Percentiles rank a stretch among this genome's conserved stretches.
Conservation (phyloP, 805 yeast genomes). For the Kazachstania taianensis region DNA sequence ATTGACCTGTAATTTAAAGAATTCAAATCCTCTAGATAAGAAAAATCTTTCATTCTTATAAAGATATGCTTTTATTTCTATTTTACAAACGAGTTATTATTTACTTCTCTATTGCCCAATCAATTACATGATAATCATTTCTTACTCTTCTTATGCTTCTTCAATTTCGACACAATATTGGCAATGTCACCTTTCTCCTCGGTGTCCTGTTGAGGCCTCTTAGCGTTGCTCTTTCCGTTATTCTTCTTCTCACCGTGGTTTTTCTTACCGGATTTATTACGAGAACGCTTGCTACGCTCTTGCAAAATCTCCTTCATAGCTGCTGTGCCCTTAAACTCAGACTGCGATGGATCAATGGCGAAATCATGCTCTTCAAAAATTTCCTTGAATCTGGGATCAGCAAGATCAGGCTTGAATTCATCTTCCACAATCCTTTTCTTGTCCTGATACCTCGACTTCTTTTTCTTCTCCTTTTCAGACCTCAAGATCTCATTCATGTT, state of each 20-base stretch:
- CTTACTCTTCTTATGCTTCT: conserved; percentile 1
- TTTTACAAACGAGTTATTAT: too few relatives aligned
- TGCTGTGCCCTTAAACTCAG: conserved; percentile 80
- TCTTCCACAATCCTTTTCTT: conserved; percentile 44
- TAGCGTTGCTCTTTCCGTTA: too few relatives aligned
- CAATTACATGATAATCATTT: too few relatives aligned
- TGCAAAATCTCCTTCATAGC: conserved; percentile 77
- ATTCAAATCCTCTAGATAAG: too few relatives aligned
- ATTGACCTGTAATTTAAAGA: too few relatives aligned
- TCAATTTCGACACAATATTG: conserved; percentile 5
- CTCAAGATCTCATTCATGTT: conserved; percentile 67
- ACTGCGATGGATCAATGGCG: conserved; percentile 88
- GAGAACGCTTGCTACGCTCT: conserved; percentile 55
- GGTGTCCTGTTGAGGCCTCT: conserved; percentile 3
- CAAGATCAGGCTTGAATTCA: conserved; percentile 56
- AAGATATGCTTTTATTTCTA: too few relatives aligned
- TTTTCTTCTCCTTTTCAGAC: conserved; percentile 55
- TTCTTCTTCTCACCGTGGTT: conserved; percentile 2
- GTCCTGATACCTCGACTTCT: conserved; percentile 37
- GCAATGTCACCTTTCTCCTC: conserved; percentile 10
- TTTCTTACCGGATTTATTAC: conserved; percentile 15
- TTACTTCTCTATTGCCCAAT: too few relatives aligned
- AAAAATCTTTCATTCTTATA: too few relatives aligned
- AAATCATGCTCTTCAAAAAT: conserved; percentile 77
- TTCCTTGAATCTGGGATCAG: conserved; percentile 78